A percentile compares a stretch with the other conserved stretches of the same genome.
These are phyloP conservation scores for Didymosphaeria variabile DNA, from an alignment of 2,329 filamentous ascomycete species.

Conservation along the genomic window DNA sequence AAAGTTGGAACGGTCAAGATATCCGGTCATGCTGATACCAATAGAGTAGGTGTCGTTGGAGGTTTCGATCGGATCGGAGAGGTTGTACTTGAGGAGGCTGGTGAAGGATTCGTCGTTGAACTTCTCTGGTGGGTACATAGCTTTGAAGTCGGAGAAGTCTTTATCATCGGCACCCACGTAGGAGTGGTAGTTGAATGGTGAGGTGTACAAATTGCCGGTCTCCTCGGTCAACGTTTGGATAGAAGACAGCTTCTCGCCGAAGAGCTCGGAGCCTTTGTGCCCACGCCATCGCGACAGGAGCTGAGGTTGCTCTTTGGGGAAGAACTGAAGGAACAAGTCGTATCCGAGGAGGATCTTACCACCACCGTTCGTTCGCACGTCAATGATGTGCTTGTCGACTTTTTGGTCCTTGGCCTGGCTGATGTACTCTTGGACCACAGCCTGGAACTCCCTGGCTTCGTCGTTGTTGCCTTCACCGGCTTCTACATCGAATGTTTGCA, in stretches of 20 bases:
- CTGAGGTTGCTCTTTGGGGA: conserved; percentile 57
- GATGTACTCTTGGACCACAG: conserved; percentile 56
- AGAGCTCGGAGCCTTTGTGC: conserved; percentile 43
- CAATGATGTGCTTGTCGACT: conserved; percentile 69
- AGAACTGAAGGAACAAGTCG: conserved; percentile 63
- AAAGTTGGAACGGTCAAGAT: conserved; percentile 35
- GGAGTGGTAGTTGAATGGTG: conserved; percentile 47
- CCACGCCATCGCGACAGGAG: conserved; percentile 59
- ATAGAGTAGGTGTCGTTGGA: conserved; percentile 39
- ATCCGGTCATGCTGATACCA: conserved; percentile 44
- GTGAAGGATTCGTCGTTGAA: conserved; percentile 51
- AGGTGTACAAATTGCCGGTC: conserved; percentile 39
- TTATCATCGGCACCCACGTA: conserved; percentile 36
- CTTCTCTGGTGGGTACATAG: conserved; percentile 47
- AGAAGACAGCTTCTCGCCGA: conserved; percentile 34
- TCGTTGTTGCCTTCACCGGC: conserved; percentile 16
- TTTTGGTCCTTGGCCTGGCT: conserved; percentile 56
- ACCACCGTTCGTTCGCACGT: conserved; percentile 69
- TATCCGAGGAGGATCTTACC: conserved; percentile 57
- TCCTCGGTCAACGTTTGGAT: conserved; percentile 21
- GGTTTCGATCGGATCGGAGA: conserved; percentile 44
- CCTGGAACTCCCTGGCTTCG: conserved; percentile 46
- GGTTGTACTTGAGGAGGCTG: conserved; percentile 49
- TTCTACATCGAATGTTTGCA: conserved; percentile 52
- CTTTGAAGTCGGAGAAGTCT: conserved; percentile 46